phyloP scores from a whole-genome alignment of 148 eudicot species.

The Cornus controversa region DNA sequence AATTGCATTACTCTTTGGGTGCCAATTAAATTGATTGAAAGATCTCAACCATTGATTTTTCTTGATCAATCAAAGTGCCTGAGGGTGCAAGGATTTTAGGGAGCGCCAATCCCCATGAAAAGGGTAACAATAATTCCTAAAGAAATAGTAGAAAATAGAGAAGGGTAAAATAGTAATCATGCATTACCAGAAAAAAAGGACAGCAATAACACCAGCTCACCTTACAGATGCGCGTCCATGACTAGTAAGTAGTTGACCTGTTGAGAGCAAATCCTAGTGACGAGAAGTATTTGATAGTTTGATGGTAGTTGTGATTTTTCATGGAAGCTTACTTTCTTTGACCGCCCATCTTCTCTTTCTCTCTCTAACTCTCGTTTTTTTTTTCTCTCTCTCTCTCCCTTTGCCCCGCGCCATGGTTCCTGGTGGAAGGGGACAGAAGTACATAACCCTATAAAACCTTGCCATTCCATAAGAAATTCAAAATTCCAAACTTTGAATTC shows the following conservation, averaged over 20 bases:
- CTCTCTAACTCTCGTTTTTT: background rate
- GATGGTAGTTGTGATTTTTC: background rate
- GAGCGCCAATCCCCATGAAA: too few species aligned
- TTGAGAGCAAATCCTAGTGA: background rate
- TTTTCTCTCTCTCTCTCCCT: background rate
- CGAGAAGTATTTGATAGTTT: background rate
- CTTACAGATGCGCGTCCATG: background rate
- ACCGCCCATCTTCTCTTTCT: background rate
- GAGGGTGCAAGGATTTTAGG: too few species aligned
- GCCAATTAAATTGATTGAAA: too few species aligned
- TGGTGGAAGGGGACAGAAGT: background rate
- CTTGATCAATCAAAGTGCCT: too few species aligned
- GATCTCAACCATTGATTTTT: too few species aligned
- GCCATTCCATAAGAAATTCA: background rate
- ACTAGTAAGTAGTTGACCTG: background rate
- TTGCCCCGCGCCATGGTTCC: background rate
- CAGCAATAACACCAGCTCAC: too few species aligned
- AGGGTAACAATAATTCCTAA: too few species aligned
- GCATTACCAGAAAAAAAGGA: too few species aligned
- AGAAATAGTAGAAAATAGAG: too few species aligned
- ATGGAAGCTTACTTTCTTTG: constrained; percentile 18
- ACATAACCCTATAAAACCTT: background rate
- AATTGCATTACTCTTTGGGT: too few species aligned
- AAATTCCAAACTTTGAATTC: constrained; percentile 10
- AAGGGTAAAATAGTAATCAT: too few species aligned